Base-by-base conservation (phyloP, 1,139 yeast genomes). In the Petasospora fabianii region DNA sequence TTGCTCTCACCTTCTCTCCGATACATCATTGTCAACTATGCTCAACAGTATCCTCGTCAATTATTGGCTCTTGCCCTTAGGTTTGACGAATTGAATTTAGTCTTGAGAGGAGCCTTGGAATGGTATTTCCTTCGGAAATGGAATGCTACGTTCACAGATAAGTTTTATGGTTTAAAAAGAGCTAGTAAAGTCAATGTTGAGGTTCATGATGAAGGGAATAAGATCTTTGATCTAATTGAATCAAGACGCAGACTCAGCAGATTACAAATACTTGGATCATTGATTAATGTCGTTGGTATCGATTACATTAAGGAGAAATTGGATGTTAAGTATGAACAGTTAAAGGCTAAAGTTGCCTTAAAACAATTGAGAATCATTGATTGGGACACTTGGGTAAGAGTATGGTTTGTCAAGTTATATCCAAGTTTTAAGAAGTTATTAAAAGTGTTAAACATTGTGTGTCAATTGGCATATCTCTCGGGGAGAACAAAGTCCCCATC, bases 131-230 rank as follows among this genome's bases (percentile, higher is more conserved):
- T 90, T 36, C 73, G 67, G 39, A 70, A 72, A 41, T 85, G 95
- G 87, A 90, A 85, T 54, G 80, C 95, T 0, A 77, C 94, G 3
- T 87, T 92, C 53, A 86, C 96, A 0, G 97, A 90, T 59, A 85
- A 85, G 58, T 92, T 90, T 58, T 90, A 92, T 56, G 97, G 97
- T 2, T 64, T 92, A 50, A 87, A 88, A 58, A 65, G 95, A 39
- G 51, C 72, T 3, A 60, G 71, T 30, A 56, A 69, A 11, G 53
- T 54, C 27, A 49, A 55, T 18, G 53, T 55, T 7, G 42, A 57
- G 15, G 47, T 56, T 9, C 50, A 57, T 17, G 56, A 55, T 33
- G 22, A 34, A 9, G 33, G 45, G 22, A 38, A 35, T 30, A 39
- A 43, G 27, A 43, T 48, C 14, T 81, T 82, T 0, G 65, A 70